A percentile compares a stretch with the other conserved stretches of the same genome.
phyloP scores from a whole-genome alignment of 2,329 filamentous ascomycete genomes.

The Clonostachys rhizophaga region DNA sequence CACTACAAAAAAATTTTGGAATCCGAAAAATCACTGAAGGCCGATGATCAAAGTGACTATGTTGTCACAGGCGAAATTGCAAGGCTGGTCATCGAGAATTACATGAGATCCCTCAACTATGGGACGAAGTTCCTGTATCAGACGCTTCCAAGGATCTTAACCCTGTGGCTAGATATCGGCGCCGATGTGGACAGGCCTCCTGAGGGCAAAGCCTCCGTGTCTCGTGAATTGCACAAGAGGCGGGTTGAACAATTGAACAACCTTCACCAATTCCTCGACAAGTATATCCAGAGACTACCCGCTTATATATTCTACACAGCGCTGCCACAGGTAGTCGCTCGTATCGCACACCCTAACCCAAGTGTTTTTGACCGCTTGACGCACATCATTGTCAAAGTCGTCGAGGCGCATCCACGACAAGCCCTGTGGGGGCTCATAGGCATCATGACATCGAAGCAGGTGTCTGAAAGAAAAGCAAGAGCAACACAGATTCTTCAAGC shows the following conservation, averaged over 20 bases:
- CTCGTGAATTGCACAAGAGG: conserved; percentile 44
- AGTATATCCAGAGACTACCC: conserved; percentile 69
- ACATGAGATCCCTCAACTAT: conserved; percentile 77
- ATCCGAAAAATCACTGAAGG: conserved; percentile 73
- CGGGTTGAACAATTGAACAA: conserved; percentile 63
- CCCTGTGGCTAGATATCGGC: conserved; percentile 90
- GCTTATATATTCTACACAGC: conserved; percentile 77
- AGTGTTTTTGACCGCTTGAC: conserved; percentile 74
- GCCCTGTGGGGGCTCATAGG: conserved; percentile 88
- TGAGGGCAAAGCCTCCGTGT: conserved; percentile 47
- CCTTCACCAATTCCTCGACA: conserved; percentile 72
- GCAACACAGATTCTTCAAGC: conserved; percentile 47
- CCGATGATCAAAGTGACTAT: conserved; percentile 71
- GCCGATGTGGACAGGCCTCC: conserved; percentile 64
- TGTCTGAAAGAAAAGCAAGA: conserved; percentile 55
- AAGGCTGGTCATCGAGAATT: conserved; percentile 90
- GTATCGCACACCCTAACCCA: conserved; percentile 81
- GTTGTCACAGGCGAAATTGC: conserved; percentile 79
- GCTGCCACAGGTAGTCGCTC: conserved; percentile 89
- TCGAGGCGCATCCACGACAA: conserved; percentile 82
- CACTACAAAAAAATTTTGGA: conserved; percentile 97
- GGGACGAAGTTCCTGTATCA: conserved; percentile 97
- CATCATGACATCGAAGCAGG: conserved; percentile 74
- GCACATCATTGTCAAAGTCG: conserved; percentile 80
- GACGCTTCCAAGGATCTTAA: conserved; percentile 85